These are phyloP conservation scores for Cyphellophora attinorum DNA, from an alignment of 2,329 filamentous ascomycete species.

Conservation along the genomic window DNA sequence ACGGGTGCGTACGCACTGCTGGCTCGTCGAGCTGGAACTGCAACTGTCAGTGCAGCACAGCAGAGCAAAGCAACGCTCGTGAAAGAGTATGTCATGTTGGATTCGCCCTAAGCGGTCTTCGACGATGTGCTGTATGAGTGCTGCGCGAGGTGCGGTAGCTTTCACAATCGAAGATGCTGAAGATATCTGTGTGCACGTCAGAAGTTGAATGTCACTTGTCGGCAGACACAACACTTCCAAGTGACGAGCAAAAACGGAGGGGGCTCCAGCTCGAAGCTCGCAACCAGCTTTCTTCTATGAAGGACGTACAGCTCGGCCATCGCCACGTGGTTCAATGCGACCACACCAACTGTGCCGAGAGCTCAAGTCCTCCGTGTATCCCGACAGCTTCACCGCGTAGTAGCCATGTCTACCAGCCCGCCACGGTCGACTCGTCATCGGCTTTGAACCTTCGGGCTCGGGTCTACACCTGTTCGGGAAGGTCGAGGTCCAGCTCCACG, in stretches of 20 bases:
- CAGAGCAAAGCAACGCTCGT: neutral
- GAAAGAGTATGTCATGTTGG: neutral
- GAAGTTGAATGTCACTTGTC: neutral
- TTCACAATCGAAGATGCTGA: neutral
- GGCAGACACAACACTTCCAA: neutral
- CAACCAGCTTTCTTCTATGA: no score
- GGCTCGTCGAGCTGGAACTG: slow-evolving; percentile 4
- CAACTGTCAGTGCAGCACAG: neutral
- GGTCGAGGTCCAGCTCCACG: neutral
- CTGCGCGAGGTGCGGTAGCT: neutral
- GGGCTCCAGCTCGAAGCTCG: no score
- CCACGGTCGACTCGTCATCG: neutral
- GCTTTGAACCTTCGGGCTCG: neutral
- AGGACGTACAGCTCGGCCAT: no score
- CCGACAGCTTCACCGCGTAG: neutral
- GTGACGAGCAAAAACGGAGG: no score
- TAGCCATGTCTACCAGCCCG: neutral
- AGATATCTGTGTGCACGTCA: neutral
- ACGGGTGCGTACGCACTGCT: slow-evolving; percentile 26
- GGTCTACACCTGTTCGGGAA: neutral
- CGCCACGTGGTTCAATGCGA: no score
- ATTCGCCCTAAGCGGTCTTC: neutral
- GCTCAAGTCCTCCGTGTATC: no score
- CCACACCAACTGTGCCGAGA: no score
- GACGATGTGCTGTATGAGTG: neutral